Percentiles rank a stretch among this genome's conserved stretches.
phyloP scores from a whole-genome alignment of 495 filamentous ascomycete species.

The Monascus purpureus region DNA sequence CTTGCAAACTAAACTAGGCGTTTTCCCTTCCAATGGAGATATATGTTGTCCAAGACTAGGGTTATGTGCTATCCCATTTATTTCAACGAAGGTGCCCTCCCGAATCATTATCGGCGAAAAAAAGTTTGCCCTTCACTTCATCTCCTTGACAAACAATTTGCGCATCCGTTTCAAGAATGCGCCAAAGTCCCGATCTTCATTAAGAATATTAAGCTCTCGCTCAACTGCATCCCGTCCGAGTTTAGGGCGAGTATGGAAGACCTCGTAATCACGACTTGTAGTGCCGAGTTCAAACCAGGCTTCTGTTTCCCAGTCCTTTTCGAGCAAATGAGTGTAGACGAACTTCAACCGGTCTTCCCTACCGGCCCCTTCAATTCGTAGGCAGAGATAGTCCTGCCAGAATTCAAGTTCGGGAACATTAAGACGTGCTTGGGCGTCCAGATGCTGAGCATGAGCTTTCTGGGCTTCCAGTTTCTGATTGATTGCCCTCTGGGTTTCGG shows the following conservation, averaged over 20 bases:
- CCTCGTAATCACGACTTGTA: constrained; percentile 66
- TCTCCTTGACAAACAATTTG: constrained; percentile 54
- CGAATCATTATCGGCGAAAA: too few species aligned
- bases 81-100: too few species aligned
- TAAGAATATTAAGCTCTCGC: constrained; percentile 52
- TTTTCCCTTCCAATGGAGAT: too few species aligned
- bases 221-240: constrained; percentile 61
- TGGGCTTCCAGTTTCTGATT: constrained; percentile 47
- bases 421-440: constrained; percentile 67
- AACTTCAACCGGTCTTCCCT: constrained; percentile 78
- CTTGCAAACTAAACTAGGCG: too few species aligned
- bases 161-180: constrained; percentile 85
- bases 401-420: constrained; percentile 90
- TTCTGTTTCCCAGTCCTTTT: constrained; percentile 79
- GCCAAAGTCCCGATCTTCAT: constrained; percentile 72
- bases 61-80: too few species aligned
- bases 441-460: constrained; percentile 43
- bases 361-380: constrained; percentile 83
- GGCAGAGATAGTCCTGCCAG: constrained; percentile 80
- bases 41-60: too few species aligned
- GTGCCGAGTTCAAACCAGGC: constrained; percentile 87
- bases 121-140: too few species aligned
- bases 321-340: constrained; percentile 69
- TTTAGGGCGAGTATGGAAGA: constrained; percentile 66
- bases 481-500: constrained; percentile 56